Evolutionary conservation across 176 grass and related monocot genomes (phyloP), one percentile per base, ranked within the genome.

Genomic region (Carex cristatella): DNA sequence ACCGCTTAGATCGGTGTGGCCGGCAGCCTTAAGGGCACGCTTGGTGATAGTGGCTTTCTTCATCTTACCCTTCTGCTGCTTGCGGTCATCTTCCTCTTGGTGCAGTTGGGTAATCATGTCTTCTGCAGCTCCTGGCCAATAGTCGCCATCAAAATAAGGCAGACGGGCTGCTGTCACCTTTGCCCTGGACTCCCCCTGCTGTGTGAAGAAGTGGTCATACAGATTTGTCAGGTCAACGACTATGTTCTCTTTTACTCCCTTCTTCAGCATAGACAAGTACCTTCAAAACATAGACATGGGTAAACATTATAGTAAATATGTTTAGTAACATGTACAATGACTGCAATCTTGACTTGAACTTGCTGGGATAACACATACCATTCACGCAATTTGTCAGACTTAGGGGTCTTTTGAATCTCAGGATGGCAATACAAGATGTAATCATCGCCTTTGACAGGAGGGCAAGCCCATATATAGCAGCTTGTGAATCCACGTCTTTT

Each of bases 351-450:
- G 40, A 79, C 13, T 35, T 79, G 73, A 68, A 73, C 38, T 79
- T 85, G 44, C 7, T 35, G 86, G 72, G 49, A 84, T 71, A 90
- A 82, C 89, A 94, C 80, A 62, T 51, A 91, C 97, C 97, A 99
- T 83, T 99, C 97, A 27, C 97, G 88, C 59, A 99, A 83, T 92
- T 99, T 99, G 82, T 99, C 97, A 48, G 97, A 99, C 88, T 99
- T 99, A 40, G 97, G 93, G 63, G 97, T 99, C 89, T 99, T 99
- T 84, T 99, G 97, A 89, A 99, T 99, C 87, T 99, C 97, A 90
- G 97, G 97, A 91, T 99, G 97, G 76, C 97, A 99, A 86, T 99
- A 99, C 82, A 99, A 92, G 85, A 99, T 99, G 86, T 99, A 99
- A 86, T 99, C 97, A 96, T 99, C 97, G 62, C 97, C 97, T 68